These are phyloP conservation scores for Lodderomyces margitis DNA, from an alignment of 1,139 yeast species.

Conservation along the genomic window DNA sequence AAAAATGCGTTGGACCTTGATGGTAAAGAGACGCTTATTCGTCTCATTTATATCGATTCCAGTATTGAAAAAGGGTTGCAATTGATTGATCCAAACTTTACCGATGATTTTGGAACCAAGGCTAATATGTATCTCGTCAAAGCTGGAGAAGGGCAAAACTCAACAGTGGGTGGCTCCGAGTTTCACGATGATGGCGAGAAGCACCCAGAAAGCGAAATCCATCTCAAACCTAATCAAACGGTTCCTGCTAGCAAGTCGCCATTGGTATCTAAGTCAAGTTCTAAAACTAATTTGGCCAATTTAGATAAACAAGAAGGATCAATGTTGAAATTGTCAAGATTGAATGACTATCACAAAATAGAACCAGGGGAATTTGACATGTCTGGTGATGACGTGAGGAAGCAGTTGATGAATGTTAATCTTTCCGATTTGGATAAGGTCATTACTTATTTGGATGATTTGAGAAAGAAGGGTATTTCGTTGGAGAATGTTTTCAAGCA, in stretches of 20 bases:
- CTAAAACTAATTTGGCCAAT: conserved; percentile 34
- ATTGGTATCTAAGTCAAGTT: conserved; percentile 33
- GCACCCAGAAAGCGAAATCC: neutral
- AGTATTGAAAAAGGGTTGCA: conserved; percentile 65
- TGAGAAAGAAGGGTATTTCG: conserved; percentile 52
- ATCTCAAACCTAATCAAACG: conserved; percentile 6
- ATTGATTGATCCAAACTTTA: conserved; percentile 43
- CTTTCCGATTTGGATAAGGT: conserved; percentile 55
- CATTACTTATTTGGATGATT: conserved; percentile 45
- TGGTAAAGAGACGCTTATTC: conserved; percentile 70
- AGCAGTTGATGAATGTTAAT: conserved; percentile 42
- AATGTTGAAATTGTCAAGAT: conserved; percentile 32
- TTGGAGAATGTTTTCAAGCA: conserved; percentile 49
- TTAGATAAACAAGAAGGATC: conserved; percentile 45
- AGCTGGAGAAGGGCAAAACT: conserved; percentile 16
- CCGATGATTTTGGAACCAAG: conserved; percentile 19
- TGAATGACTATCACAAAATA: conserved; percentile 25
- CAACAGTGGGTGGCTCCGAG: conserved; percentile 4
- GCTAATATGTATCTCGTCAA: conserved; percentile 13
- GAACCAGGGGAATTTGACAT: conserved; percentile 20
- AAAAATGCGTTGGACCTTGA: conserved; percentile 54
- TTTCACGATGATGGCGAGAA: conserved; percentile 6
- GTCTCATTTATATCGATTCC: conserved; percentile 67
- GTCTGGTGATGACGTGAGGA: conserved; percentile 55
- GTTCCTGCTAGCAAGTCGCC: conserved; percentile 25